Percentiles rank a stretch among this genome's conserved stretches.
These are phyloP conservation scores for Phytophthora sansomeana DNA, from an alignment of 352 stramenopile species.

Conservation along the genomic window DNA sequence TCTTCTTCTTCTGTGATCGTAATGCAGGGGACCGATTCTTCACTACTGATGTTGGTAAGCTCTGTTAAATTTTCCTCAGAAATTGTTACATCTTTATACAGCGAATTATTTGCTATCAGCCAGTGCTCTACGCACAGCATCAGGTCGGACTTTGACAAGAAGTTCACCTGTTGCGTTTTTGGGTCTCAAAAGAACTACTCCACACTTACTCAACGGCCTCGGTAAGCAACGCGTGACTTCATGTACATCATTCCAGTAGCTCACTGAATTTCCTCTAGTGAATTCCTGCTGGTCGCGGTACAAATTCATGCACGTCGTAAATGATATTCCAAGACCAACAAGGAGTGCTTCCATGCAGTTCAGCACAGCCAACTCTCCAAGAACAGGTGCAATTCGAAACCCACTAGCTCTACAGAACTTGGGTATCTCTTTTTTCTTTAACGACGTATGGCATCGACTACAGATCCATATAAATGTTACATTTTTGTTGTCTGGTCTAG, in stretches of 20 bases:
- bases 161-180: neutral
- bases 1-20: neutral
- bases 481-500: too few species aligned
- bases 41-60: neutral
- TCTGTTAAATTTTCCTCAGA: conserved; percentile 1
- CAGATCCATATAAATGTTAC: neutral
- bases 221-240: neutral
- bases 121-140: conserved; percentile 3
- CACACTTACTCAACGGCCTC: neutral
- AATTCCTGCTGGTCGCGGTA: conserved; percentile 19
- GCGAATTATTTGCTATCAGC: conserved; percentile 7
- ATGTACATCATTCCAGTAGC: conserved; percentile 18
- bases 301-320: conserved; percentile 16
- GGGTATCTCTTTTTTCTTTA: neutral
- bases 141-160: neutral
- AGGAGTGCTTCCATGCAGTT: conserved; percentile 15
- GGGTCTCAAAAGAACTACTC: neutral
- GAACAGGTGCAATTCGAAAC: conserved; percentile 8
- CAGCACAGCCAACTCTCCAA: conserved; percentile 1
- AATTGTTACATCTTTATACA: conserved; percentile 6
- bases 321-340: conserved; percentile 14
- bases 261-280: conserved; percentile 15
- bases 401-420: conserved; percentile 21
- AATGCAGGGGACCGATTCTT: neutral
- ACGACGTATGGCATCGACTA: conserved; percentile 1